Percentiles rank a stretch among this genome's conserved stretches.
Evolutionary conservation across 768 basidiomycete species (phyloP).

Genomic region (Hortiboletus flavorubellus): DNA sequence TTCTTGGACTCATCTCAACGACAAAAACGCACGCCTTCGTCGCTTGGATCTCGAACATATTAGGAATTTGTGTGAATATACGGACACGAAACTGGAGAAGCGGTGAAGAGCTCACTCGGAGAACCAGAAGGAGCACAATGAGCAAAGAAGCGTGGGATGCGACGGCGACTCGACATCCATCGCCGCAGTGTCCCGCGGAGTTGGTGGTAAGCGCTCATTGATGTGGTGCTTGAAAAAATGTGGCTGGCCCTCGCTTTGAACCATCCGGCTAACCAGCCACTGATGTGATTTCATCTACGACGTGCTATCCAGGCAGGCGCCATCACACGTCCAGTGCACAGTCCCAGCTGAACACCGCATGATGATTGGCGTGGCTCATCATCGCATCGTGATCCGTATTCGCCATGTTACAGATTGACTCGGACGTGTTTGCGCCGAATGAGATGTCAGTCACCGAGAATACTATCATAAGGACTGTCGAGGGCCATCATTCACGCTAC

Average conservation of each 20-base stretch:
- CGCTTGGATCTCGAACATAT: neutral
- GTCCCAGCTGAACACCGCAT: neutral
- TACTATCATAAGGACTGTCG: too few species aligned
- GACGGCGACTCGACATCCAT: too few species aligned
- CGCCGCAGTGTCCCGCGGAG: constrained; percentile 1
- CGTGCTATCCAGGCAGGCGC: neutral
- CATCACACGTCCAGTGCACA: neutral
- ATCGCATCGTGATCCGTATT: neutral
- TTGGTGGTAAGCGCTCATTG: neutral
- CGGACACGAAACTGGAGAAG: neutral
- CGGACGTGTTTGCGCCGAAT: neutral
- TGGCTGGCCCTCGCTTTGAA: neutral
- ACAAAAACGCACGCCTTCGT: neutral
- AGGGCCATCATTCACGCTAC: neutral
- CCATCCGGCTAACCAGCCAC: neutral
- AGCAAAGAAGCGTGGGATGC: constrained; percentile 4
- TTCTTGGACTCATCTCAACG: neutral
- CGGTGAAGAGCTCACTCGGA: neutral
- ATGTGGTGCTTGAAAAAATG: neutral
- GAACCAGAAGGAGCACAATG: neutral
- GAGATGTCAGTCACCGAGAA: neutral
- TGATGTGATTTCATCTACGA: neutral
- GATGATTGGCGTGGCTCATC: neutral
- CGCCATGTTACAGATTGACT: neutral
- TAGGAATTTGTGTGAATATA: neutral